These are phyloP conservation scores for Croton setiger DNA, from an alignment of 441 rosid genomes.

Conservation along the genomic window DNA sequence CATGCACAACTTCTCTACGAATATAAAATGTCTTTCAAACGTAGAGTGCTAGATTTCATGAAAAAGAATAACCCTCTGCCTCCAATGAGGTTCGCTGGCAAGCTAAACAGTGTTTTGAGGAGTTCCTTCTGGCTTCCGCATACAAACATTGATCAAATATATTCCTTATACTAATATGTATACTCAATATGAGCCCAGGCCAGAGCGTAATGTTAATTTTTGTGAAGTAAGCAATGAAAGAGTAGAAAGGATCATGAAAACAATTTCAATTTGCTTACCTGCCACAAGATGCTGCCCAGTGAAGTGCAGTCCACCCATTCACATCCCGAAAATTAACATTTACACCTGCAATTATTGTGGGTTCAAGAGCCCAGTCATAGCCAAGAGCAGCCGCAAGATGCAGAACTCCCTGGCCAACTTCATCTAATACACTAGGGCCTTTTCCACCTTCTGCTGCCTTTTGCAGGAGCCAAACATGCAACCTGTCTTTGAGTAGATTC, in stretches of 20 bases:
- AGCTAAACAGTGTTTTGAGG: not conserved
- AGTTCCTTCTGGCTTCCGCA: not conserved
- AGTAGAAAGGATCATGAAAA: conserved; percentile 10
- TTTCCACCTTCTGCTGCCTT: conserved; percentile 80
- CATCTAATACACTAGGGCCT: conserved; percentile 74
- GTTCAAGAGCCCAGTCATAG: conserved; percentile 90
- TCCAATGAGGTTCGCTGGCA: not conserved
- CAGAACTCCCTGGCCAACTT: conserved; percentile 85
- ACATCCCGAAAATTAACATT: conserved; percentile 82
- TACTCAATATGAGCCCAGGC: not conserved
- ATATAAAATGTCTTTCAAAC: not conserved
- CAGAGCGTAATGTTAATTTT: not conserved
- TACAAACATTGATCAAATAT: not conserved
- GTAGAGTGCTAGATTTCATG: not conserved
- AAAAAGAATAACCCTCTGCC: not conserved
- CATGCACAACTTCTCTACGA: not conserved
- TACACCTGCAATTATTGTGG: conserved; percentile 74
- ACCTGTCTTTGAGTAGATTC: conserved; percentile 69
- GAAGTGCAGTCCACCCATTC: conserved; percentile 98
- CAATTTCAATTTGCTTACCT: conserved; percentile 41
- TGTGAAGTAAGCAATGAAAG: not conserved
- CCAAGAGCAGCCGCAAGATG: conserved; percentile 95
- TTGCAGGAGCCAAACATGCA: conserved; percentile 72
- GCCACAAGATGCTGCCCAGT: conserved; percentile 96
- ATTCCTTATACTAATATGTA: not conserved